Evolutionary conservation across 2,329 filamentous ascomycete species (phyloP), one percentile per base, ranked within the genome.

Genomic region (Parastagonospora avenae): DNA sequence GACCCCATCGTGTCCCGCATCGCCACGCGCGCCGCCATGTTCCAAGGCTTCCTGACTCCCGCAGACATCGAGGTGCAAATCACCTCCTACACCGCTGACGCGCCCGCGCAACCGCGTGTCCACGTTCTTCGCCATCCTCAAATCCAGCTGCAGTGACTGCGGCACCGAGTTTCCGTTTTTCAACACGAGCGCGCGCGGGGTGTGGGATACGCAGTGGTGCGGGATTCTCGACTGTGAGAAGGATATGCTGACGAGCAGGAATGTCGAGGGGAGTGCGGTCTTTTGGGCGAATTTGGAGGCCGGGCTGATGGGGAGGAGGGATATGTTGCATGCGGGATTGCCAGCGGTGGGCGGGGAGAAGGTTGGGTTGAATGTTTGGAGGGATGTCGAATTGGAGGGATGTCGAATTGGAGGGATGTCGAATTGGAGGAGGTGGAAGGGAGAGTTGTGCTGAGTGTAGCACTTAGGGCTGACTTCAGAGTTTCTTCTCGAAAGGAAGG

Each of bases 291-390:
- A 85, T 70, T 69, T 85, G 47, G 72, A 78, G 46, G 73, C 76
- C 56, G 77, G 84, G 64, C 62, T 62, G 11, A 44, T 36, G 2
- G 62, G 63, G 6, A 62, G 65, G 52, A 14, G 57, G 35, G 55
- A 62, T 42, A 79, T 81, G 12, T 80, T 82, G 69, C 83, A 86
- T 76, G 81, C 82, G 43, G 82, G 81, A 10, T 74, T 84, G 62
- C 82, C 83, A 9, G 82, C 85, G 0, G 67, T 70, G 24, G 72
- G 70, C 38, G 83, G 83, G 8, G 76, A 74, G 46, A 85, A 86
- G 73, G 76, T 85, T 48, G 83, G 83, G 0, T 68, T 85, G 71
- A 85, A 86, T 71, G 82, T 86, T 56, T 86, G 83, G 83, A 60
- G 62, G 19, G 19, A 24, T 24, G 19, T 24, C 3, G 5, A 5